A percentile compares a stretch with the other conserved stretches of the same genome.
Conservation (phyloP, 306 rosid species). For the Adenanthera pavonina region DNA sequence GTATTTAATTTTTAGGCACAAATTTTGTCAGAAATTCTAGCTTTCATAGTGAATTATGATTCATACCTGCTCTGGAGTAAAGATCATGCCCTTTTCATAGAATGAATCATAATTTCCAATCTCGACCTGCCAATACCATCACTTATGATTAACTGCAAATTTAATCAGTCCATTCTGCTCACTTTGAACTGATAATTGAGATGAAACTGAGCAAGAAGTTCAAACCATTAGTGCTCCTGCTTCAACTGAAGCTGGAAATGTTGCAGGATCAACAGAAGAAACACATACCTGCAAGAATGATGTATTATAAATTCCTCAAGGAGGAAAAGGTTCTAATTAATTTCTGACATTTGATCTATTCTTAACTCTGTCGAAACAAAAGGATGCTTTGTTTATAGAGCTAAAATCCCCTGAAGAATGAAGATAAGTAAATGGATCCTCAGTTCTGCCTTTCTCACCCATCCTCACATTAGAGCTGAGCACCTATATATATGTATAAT, state of each 20-base stretch:
- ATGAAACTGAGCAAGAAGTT: slow-evolving; percentile 31
- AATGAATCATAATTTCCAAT: slow-evolving; percentile 95
- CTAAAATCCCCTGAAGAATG: neutral
- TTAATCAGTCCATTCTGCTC: neutral
- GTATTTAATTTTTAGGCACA: neutral
- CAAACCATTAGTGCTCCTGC: slow-evolving; percentile 92
- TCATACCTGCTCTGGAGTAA: slow-evolving; percentile 83
- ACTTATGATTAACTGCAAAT: slow-evolving; percentile 15
- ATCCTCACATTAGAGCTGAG: neutral
- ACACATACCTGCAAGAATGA: slow-evolving; percentile 77
- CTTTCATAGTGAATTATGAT: slow-evolving; percentile 25
- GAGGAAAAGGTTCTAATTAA: slow-evolving; percentile 12
- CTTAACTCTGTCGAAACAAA: slow-evolving; percentile 5
- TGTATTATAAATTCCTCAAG: slow-evolving; percentile 15
- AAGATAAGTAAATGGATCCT: neutral
- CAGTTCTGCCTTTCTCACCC: neutral
- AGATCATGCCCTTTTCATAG: slow-evolving; percentile 73
- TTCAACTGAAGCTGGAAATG: slow-evolving; percentile 79
- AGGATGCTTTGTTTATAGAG: neutral
- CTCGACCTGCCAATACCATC: slow-evolving; percentile 69
- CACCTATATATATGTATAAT: neutral
- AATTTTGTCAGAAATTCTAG: slow-evolving; percentile 9
- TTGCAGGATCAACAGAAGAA: slow-evolving; percentile 82
- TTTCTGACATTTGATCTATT: slow-evolving; percentile 8
- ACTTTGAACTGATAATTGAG: slow-evolving; percentile 22